Percentiles rank a stretch among this genome's conserved stretches.
These are phyloP conservation scores for Trichoderma asperellum DNA, from an alignment of 2,329 filamentous ascomycete species.

Conservation along the genomic window DNA sequence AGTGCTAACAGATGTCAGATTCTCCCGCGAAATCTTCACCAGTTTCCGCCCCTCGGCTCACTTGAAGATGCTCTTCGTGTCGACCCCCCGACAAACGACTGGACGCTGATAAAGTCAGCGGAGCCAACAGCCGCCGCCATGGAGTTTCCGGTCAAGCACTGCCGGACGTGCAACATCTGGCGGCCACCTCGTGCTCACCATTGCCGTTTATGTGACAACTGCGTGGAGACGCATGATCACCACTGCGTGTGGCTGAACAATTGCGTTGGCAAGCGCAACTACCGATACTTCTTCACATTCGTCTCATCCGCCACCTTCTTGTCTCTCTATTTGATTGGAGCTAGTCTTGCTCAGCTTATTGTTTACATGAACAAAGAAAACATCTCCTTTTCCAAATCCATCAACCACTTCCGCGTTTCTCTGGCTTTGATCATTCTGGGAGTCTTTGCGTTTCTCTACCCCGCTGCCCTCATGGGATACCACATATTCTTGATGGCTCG, in stretches of 20 bases:
- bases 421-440: conserved; percentile 90
- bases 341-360: conserved; percentile 79
- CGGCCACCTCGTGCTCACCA: conserved; percentile 93
- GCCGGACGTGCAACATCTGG: conserved; percentile 97
- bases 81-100: conserved; percentile 87
- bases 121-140: conserved; percentile 79
- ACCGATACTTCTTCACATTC: conserved; percentile 96
- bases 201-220: conserved; percentile 95
- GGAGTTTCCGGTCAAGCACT: conserved; percentile 98
- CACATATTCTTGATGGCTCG: conserved; percentile 89
- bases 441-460: conserved; percentile 75
- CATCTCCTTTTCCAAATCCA: conserved; percentile 69
- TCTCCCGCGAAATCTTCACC: conserved; percentile 87
- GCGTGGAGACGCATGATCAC: conserved; percentile 94
- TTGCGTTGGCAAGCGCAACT: conserved; percentile 94
- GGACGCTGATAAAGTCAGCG: conserved; percentile 86
- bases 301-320: conserved; percentile 79
- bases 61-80: conserved; percentile 80
- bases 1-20: conserved; percentile 61
- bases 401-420: conserved; percentile 73
- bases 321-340: conserved; percentile 73
- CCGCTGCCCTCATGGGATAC: conserved; percentile 80
- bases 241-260: conserved; percentile 99
- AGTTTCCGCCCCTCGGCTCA: conserved; percentile 75
- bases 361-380: conserved; percentile 67